Evolutionary conservation across 768 basidiomycete genomes (phyloP).

Genomic region (Pleurotus ostreatus): DNA sequence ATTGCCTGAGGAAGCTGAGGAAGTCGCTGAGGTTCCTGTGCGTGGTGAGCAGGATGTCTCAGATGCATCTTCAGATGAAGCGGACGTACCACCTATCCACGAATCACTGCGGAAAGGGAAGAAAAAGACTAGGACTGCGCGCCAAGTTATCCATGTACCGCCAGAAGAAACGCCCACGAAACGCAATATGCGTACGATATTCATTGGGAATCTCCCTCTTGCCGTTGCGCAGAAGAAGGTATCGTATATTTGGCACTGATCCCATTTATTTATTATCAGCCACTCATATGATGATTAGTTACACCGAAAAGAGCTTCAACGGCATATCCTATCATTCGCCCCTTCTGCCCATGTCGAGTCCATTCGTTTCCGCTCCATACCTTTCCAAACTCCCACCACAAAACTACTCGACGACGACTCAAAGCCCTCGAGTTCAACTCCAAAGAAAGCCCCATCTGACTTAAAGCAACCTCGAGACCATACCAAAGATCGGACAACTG

Average conservation of each 20-base stretch:
- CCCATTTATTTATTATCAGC: no score
- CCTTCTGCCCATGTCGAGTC: constrained; percentile 86
- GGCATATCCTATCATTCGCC: constrained; percentile 69
- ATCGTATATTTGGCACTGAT: constrained; percentile 17
- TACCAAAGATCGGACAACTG: constrained; percentile 53
- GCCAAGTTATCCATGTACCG: constrained; percentile 50
- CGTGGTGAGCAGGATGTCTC: background rate
- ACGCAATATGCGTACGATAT: constrained; percentile 81
- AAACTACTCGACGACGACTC: constrained; percentile 43
- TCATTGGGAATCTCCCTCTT: constrained; percentile 84
- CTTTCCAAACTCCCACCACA: constrained; percentile 81
- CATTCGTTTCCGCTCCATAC: constrained; percentile 87
- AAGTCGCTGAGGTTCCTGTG: no score
- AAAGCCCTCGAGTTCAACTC: constrained; percentile 23
- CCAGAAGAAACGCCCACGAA: constrained; percentile 68
- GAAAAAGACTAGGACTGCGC: constrained; percentile 17
- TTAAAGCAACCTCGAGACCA: constrained; percentile 39
- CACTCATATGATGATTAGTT: constrained; percentile 38
- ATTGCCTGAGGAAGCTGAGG: no score
- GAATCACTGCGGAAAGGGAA: constrained; percentile 47
- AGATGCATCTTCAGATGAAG: background rate
- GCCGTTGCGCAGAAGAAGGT: constrained; percentile 79
- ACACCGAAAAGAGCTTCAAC: constrained; percentile 68
- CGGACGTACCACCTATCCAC: constrained; percentile 46
- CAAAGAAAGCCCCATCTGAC: constrained; percentile 7